Evolutionary conservation across 2,329 filamentous ascomycete genomes (phyloP), one percentile per base, ranked within the genome.

Genomic region (Didymosphaeria variabile): DNA sequence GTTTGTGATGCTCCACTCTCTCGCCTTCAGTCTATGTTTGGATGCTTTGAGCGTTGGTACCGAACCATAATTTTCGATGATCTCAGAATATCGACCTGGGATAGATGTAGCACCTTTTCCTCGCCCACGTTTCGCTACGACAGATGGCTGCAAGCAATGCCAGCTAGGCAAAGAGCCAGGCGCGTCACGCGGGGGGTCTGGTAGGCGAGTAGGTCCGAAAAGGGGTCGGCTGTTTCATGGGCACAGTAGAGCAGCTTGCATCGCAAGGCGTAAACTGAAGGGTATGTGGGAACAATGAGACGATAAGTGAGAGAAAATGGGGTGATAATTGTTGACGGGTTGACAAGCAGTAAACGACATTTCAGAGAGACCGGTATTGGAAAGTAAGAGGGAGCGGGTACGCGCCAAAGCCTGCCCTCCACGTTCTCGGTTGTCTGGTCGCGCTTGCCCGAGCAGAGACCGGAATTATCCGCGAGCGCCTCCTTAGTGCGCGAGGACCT

Each of bases 171-270:
- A 17, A 40, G 38, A 40, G 19, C 32, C 32, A 21, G 49, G 21
- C 49, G 49, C 49, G 19, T 55, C 52, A 55, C 52, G 36, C 21
- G 52, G 31, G 21, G 12, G 13, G n/a, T 38, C n/a, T 3, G 8
- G 23, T 56, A 53, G 58, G 58, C 58, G 58, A 60, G 53, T 60
- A 57, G 36, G 45, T 60, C 17, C 23, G 42, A 60, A 56, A 53
- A 45, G 58, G 58, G 57, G 29, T 45, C 26, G 32, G 49, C 42
- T 34, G 58, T 60, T 53, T 57, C 58, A 60, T 44, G 29, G 45
- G 29, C 21, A 50, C 26, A 13, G 46, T 31, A 17, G 7, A 50
- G 26, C 46, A 31, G 45, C 10, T 31, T 47, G 45, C 45, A 50
- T 32, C 13, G 7, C 21, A 13, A 23, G 9, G n/a, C 26, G 21